phyloP scores from a whole-genome alignment of 2,329 filamentous ascomycete species.

The Phaeosphaeria sp. region DNA sequence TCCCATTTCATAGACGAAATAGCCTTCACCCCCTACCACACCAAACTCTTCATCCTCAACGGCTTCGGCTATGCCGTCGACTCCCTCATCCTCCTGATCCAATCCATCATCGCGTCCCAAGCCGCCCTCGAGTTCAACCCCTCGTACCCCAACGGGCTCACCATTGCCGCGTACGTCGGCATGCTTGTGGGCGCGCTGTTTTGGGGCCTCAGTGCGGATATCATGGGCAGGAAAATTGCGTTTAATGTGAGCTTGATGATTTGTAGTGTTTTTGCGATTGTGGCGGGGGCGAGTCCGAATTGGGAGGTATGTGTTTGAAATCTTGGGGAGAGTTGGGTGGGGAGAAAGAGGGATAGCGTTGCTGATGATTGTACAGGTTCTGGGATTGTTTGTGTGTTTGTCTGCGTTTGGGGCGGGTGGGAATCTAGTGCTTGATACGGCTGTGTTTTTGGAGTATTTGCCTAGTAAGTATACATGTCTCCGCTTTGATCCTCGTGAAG shows the following conservation, averaged over 20 bases:
- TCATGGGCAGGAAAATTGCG: slow-evolving; percentile 71
- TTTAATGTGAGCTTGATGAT: slow-evolving; percentile 73
- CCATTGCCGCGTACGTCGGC: slow-evolving; percentile 66
- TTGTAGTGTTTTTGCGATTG: slow-evolving; percentile 66
- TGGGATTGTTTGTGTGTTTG: slow-evolving; percentile 69
- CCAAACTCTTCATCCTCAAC: slow-evolving; percentile 66
- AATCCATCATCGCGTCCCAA: slow-evolving; percentile 66
- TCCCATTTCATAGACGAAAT: slow-evolving; percentile 24
- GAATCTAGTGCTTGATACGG: slow-evolving; percentile 69
- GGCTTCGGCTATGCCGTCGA: slow-evolving; percentile 69
- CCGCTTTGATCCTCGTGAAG: background rate
- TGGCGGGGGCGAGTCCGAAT: slow-evolving; percentile 71
- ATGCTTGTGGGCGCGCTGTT: slow-evolving; percentile 67
- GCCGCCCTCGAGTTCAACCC: slow-evolving; percentile 66
- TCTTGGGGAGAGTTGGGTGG: too few species aligned
- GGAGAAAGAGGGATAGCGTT: too few species aligned
- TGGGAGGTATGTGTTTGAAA: slow-evolving; percentile 58
- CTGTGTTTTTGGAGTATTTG: slow-evolving; percentile 65
- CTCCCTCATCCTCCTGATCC: slow-evolving; percentile 64
- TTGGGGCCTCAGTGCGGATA: slow-evolving; percentile 72
- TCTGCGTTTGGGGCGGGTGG: slow-evolving; percentile 70
- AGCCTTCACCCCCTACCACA: slow-evolving; percentile 62
- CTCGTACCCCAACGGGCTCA: slow-evolving; percentile 64
- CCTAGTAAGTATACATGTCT: slow-evolving; percentile 40
- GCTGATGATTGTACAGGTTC: slow-evolving; percentile 38